Conservation (phyloP, 257 asterid species). For the Eucommia ulmoides region DNA sequence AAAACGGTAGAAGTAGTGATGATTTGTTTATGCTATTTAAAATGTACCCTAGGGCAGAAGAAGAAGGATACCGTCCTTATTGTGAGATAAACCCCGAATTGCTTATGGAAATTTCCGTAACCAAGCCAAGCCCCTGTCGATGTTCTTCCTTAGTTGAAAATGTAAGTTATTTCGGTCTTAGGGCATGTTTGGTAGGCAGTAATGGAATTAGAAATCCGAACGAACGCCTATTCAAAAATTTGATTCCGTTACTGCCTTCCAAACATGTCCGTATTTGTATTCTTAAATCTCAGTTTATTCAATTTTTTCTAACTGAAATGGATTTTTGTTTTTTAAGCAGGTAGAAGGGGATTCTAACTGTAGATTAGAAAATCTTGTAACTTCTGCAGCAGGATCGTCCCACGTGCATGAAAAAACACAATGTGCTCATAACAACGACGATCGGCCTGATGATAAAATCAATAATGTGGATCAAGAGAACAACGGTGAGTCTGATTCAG, state of each 20-base stretch:
- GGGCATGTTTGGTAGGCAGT: too few species aligned
- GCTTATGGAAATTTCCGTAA: conserved; percentile 13
- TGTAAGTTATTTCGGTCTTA: conserved; percentile 21
- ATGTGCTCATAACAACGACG: neutral
- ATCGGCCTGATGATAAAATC: neutral
- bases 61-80: conserved; percentile 54
- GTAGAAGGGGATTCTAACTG: conserved; percentile 22
- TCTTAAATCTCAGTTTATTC: too few species aligned
- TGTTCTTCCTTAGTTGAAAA: conserved; percentile 10
- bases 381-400: conserved; percentile 12
- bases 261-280: too few species aligned
- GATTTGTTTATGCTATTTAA: conserved; percentile 34
- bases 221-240: too few species aligned
- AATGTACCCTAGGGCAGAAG: conserved; percentile 32
- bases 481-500: conserved; percentile 9
- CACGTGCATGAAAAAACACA: neutral
- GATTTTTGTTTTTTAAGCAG: conserved; percentile 7
- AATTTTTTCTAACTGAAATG: too few species aligned
- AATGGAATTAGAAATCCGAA: too few species aligned
- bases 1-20: conserved; percentile 24
- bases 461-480: conserved; percentile 6
- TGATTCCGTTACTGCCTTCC: too few species aligned
- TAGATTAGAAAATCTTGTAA: conserved; percentile 14
- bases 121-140: conserved; percentile 14
- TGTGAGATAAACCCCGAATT: conserved; percentile 27